Conservation (phyloP, 2,329 filamentous ascomycete genomes). For the Claviceps sp. region DNA sequence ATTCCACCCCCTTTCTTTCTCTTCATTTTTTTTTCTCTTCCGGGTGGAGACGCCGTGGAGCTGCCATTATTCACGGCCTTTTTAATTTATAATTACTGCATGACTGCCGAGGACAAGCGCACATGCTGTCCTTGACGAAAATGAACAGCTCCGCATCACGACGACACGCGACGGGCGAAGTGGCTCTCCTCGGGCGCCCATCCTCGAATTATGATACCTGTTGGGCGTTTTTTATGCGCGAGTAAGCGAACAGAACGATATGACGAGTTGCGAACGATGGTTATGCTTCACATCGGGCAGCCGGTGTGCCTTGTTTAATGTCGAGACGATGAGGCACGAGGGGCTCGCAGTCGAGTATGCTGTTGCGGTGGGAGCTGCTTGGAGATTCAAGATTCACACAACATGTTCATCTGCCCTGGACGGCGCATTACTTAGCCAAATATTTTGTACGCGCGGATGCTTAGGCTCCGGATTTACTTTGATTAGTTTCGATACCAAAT, state of each 20-base stretch:
- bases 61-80: background rate
- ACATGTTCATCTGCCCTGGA: conserved; percentile 6
- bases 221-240: conserved; percentile 1
- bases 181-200: background rate
- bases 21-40: background rate
- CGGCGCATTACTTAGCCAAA: conserved; percentile 7
- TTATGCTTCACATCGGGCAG: conserved; percentile 2
- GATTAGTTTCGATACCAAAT: conserved; percentile 15
- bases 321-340: background rate
- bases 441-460: conserved; percentile 7
- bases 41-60: background rate
- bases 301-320: background rate
- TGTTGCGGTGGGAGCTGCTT: background rate
- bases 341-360: background rate
- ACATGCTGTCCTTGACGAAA: conserved; percentile 8
- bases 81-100: conserved; percentile 5
- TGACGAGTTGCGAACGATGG: conserved; percentile 7
- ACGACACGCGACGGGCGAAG: conserved; percentile 4
- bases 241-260: conserved; percentile 4
- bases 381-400: conserved; percentile 8
- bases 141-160: conserved; percentile 4
- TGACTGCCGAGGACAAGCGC: conserved; percentile 5
- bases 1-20: background rate
- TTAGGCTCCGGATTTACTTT: conserved; percentile 10
- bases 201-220: background rate